A percentile compares a stretch with the other conserved stretches of the same genome.
Conservation (phyloP, 2,329 filamentous ascomycete genomes). For the Aspergillus hortae region DNA sequence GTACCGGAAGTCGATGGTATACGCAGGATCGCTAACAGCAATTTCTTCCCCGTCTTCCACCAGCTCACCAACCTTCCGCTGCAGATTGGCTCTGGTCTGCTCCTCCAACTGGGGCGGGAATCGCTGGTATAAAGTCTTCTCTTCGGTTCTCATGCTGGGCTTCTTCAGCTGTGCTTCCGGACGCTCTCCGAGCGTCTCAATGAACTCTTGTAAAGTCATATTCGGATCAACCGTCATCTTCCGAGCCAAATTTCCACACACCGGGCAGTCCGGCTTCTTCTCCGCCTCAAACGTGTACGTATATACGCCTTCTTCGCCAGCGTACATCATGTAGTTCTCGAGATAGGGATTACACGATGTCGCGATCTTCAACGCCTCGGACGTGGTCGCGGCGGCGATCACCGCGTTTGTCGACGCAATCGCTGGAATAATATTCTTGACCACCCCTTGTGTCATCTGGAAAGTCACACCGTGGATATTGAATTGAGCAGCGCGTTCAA, state of each 20-base stretch:
- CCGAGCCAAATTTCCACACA: conserved; percentile 80
- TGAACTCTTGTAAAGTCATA: conserved; percentile 74
- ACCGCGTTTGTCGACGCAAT: conserved; percentile 98
- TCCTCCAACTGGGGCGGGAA: conserved; percentile 76
- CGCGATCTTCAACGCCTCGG: conserved; percentile 92
- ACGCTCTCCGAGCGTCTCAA: conserved; percentile 76
- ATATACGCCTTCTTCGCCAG: conserved; percentile 90
- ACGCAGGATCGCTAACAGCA: conserved; percentile 88
- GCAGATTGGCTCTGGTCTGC: conserved; percentile 77
- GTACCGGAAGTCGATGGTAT: conserved; percentile 67
- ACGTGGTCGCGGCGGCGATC: conserved; percentile 91
- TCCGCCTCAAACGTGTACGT: conserved; percentile 96
- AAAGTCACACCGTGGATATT: conserved; percentile 92
- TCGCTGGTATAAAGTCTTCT: conserved; percentile 87
- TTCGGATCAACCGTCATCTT: conserved; percentile 68
- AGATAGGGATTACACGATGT: conserved; percentile 78
- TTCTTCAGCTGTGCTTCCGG: conserved; percentile 93
- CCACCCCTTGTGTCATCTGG: conserved; percentile 90
- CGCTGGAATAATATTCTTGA: conserved; percentile 98
- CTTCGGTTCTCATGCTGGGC: conserved; percentile 76
- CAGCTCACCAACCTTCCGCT: conserved; percentile 72
- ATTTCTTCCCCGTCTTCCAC: conserved; percentile 81
- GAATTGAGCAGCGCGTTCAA: conserved; percentile 78
- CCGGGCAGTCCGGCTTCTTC: conserved; percentile 90
- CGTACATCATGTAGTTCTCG: conserved; percentile 99